A percentile compares a stretch with the other conserved stretches of the same genome.
phyloP scores from a whole-genome alignment of 306 rosid genomes.

The Prunus dulcis region DNA sequence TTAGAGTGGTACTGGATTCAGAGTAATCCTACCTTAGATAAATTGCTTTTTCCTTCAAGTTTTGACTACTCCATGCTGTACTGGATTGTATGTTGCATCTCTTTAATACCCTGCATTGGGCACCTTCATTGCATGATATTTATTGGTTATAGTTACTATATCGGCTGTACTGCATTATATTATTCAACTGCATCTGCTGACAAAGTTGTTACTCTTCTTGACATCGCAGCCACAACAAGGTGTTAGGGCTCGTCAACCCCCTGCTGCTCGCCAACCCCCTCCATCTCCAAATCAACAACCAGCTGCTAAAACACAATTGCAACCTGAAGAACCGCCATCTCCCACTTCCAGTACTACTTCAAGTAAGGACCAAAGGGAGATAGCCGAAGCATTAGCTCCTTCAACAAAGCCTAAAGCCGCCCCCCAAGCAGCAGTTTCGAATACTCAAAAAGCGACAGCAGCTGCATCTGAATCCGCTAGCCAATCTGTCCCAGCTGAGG shows the following conservation, averaged over 20 bases:
- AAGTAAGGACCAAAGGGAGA: slow-evolving; percentile 32
- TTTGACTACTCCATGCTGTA: background rate
- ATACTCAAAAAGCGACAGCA: background rate
- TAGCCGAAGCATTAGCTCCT: slow-evolving; percentile 30
- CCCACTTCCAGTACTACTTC: slow-evolving; percentile 38
- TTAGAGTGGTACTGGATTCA: background rate
- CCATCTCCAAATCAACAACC: slow-evolving; percentile 31
- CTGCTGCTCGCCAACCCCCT: slow-evolving; percentile 36
- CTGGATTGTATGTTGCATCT: background rate
- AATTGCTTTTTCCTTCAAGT: background rate
- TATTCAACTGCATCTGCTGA: slow-evolving; percentile 12
- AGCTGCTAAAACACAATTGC: slow-evolving; percentile 7
- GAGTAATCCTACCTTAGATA: background rate
- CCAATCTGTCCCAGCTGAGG: slow-evolving; percentile 25
- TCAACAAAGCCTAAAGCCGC: slow-evolving; percentile 22
- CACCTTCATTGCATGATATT: background rate
- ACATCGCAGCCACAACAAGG: slow-evolving; percentile 45
- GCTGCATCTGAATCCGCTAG: slow-evolving; percentile 19
- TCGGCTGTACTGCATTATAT: background rate
- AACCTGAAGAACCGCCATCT: slow-evolving; percentile 33
- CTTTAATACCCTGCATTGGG: background rate
- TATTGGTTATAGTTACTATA: background rate
- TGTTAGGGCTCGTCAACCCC: slow-evolving; percentile 31
- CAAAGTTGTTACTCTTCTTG: slow-evolving; percentile 6
- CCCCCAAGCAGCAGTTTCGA: slow-evolving; percentile 5